phyloP scores from a whole-genome alignment of 306 rosid genomes.

The Rosa lucieae region DNA sequence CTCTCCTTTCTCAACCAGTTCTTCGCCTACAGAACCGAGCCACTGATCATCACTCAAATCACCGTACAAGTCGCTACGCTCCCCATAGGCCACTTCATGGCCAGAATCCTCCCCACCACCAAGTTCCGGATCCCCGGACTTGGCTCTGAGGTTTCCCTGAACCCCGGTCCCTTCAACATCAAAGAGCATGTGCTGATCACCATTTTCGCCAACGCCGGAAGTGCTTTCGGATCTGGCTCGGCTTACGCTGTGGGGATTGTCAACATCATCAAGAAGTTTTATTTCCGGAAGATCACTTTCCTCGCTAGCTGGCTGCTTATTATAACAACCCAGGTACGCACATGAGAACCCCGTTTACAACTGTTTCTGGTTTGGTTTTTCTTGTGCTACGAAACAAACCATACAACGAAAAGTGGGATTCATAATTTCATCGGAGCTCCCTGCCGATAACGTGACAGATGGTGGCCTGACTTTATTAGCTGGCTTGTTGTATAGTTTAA shows the following conservation, averaged over 20 bases:
- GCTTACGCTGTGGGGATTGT: conserved; percentile 65
- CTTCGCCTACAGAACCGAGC: conserved; percentile 69
- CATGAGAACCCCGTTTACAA: too few species aligned
- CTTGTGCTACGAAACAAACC: neutral
- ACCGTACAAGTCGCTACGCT: conserved; percentile 58
- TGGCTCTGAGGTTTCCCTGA: conserved; percentile 39
- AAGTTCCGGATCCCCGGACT: conserved; percentile 48
- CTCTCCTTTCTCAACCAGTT: conserved; percentile 69
- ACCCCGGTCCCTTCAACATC: conserved; percentile 79
- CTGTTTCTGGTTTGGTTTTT: neutral
- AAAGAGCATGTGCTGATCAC: conserved; percentile 75
- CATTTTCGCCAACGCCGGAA: conserved; percentile 74
- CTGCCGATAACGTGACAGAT: neutral
- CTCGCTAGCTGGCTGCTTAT: conserved; percentile 66
- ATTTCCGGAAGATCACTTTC: conserved; percentile 49
- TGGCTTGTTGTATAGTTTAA: neutral
- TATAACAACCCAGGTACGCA: conserved; percentile 54
- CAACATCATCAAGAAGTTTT: conserved; percentile 58
- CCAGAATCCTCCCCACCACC: conserved; percentile 38
- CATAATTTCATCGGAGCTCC: neutral
- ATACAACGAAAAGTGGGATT: neutral
- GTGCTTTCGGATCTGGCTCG: conserved; percentile 60
- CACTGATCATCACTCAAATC: conserved; percentile 59
- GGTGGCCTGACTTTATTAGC: neutral
- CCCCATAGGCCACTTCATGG: conserved; percentile 69